phyloP scores from a whole-genome alignment of 495 filamentous ascomycete species.

The Penicillium nucicola region DNA sequence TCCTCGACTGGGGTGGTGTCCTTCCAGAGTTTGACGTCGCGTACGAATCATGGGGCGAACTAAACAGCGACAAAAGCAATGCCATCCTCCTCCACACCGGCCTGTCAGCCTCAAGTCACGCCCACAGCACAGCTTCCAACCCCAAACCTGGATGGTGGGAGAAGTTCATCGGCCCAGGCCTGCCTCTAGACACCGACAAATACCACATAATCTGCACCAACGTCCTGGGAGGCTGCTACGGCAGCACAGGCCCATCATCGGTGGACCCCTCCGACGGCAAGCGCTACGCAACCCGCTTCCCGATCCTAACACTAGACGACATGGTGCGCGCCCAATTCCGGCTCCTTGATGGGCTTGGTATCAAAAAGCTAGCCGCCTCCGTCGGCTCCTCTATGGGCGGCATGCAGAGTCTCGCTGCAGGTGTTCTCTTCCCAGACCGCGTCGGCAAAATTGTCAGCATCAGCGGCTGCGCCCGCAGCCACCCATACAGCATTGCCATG shows the following conservation, averaged over 20 bases:
- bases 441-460: slow-evolving; percentile 83
- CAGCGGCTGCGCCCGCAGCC: slow-evolving; percentile 89
- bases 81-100: slow-evolving; percentile 92
- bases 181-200: slow-evolving; percentile 82
- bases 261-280: slow-evolving; percentile 86
- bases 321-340: slow-evolving; percentile 97
- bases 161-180: slow-evolving; percentile 92
- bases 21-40: slow-evolving; percentile 84
- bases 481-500: slow-evolving; percentile 99
- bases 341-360: slow-evolving; percentile 75
- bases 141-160: slow-evolving; percentile 97
- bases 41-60: slow-evolving; percentile 87
- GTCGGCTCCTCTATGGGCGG: slow-evolving; percentile 98
- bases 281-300: slow-evolving; percentile 91
- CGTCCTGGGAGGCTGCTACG: slow-evolving; percentile 93
- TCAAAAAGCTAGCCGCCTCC: slow-evolving; percentile 82
- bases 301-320: slow-evolving; percentile 93
- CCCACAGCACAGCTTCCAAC: slow-evolving; percentile 82
- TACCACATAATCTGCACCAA: slow-evolving; percentile 97
- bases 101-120: slow-evolving; percentile 92
- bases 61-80: slow-evolving; percentile 83
- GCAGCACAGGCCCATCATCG: slow-evolving; percentile 86
- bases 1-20: slow-evolving; percentile 91
- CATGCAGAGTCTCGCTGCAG: slow-evolving; percentile 93
- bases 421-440: slow-evolving; percentile 78